A percentile compares a stretch with the other conserved stretches of the same genome.
phyloP scores from a whole-genome alignment of 768 basidiomycete species.

The Melanogaster broomeanus region DNA sequence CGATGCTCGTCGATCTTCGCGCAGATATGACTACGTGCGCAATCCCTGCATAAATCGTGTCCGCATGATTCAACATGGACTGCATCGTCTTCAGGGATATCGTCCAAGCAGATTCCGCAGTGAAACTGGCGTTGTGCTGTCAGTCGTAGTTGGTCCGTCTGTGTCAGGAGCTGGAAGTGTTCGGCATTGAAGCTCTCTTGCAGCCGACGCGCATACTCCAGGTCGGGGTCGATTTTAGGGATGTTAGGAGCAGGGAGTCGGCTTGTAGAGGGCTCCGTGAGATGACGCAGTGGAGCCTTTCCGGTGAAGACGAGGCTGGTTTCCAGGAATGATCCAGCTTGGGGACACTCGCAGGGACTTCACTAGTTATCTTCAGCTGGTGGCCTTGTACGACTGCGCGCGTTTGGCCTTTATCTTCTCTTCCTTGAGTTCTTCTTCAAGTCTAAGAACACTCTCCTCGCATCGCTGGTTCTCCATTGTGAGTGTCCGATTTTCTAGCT shows the following conservation, averaged over 20 bases:
- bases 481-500: slow-evolving; percentile 26
- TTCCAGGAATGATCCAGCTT: background rate
- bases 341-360: background rate
- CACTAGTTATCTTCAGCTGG: background rate
- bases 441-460: slow-evolving; percentile 24
- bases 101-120: slow-evolving; percentile 60
- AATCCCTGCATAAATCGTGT: slow-evolving; percentile 57
- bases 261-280: background rate
- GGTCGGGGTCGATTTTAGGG: slow-evolving; percentile 8
- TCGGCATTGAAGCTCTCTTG: slow-evolving; percentile 46
- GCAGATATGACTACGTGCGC: slow-evolving; percentile 44
- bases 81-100: slow-evolving; percentile 42
- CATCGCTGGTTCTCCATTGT: slow-evolving; percentile 22
- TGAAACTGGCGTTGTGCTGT: slow-evolving; percentile 41
- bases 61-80: slow-evolving; percentile 45
- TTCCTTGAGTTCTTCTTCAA: slow-evolving; percentile 11
- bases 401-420: slow-evolving; percentile 6
- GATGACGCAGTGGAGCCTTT: background rate
- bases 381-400: background rate
- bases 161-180: slow-evolving; percentile 33
- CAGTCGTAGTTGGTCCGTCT: slow-evolving; percentile 32
- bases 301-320: background rate
- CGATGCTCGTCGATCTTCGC: slow-evolving; percentile 52
- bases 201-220: slow-evolving; percentile 28
- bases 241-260: background rate